Evolutionary conservation across 225 moss, liverwort and hornwort genomes (phyloP).

Genomic region (Thuidium tamariscinum): DNA sequence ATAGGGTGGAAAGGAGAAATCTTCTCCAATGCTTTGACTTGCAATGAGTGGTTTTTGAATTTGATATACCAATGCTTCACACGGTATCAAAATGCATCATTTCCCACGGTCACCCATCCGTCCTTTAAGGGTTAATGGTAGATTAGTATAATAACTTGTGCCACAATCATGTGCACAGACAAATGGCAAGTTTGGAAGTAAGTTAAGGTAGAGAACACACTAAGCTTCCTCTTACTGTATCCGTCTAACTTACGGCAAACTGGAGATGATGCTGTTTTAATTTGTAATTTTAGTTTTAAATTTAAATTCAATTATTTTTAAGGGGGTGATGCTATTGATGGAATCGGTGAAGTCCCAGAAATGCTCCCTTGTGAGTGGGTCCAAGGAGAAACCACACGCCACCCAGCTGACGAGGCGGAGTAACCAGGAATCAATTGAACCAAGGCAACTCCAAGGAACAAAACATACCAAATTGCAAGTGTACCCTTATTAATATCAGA

Average conservation of each 20-base stretch:
- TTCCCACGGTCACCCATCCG: no score
- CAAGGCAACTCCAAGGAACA: no score
- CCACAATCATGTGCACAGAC: background rate
- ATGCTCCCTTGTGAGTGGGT: background rate
- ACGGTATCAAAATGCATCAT: no score
- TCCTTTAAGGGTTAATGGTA: no score
- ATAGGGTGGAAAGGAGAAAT: no score
- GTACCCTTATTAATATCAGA: background rate
- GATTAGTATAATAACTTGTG: background rate
- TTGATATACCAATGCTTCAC: no score
- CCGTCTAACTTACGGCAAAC: background rate
- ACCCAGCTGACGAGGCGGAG: background rate
- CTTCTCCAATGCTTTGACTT: no score
- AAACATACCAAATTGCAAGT: background rate
- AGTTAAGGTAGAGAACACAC: background rate
- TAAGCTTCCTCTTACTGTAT: no score
- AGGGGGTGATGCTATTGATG: background rate
- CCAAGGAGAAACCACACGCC: background rate
- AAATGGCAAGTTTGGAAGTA: background rate
- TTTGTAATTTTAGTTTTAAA: no score
- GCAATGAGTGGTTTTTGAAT: no score
- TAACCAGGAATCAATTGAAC: background rate
- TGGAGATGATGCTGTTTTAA: background rate
- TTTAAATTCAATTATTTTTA: no score
- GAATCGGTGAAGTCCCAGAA: background rate